Conservation (phyloP, 2,329 filamentous ascomycete genomes). For the Fusarium xylarioides region DNA sequence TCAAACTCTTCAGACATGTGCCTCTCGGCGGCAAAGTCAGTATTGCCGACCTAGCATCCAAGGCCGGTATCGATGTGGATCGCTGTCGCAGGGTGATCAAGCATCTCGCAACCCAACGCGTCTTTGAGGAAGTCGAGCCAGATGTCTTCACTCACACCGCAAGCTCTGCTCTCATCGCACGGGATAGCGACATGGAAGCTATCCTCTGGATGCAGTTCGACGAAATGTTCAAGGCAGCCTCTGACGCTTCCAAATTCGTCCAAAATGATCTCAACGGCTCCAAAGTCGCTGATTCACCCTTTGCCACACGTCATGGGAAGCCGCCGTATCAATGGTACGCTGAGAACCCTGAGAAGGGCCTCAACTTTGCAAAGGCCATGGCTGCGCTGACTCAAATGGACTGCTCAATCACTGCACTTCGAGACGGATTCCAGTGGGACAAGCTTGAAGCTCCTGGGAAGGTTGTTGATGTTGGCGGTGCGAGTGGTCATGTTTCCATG, state of each 20-base stretch:
- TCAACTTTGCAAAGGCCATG: background rate
- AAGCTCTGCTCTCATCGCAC: background rate
- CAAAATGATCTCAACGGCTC: background rate
- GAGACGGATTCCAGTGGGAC: background rate
- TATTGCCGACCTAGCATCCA: background rate
- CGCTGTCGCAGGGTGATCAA: background rate
- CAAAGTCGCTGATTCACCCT: background rate
- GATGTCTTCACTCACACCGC: background rate
- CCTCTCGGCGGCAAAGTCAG: accelerated
- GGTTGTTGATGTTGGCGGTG: background rate
- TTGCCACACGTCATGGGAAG: background rate
- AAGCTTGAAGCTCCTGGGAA: background rate
- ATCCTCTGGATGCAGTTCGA: background rate
- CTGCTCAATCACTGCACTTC: background rate
- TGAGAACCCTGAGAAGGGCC: background rate
- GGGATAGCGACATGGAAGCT: background rate
- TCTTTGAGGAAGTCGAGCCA: background rate
- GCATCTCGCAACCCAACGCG: background rate
- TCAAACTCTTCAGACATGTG: background rate
- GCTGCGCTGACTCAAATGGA: background rate
- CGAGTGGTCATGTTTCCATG: background rate
- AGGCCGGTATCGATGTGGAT: background rate
- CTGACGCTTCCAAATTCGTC: background rate
- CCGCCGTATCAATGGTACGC: background rate
- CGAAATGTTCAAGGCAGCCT: background rate